Evolutionary conservation across 2,329 filamentous ascomycete genomes (phyloP), one percentile per base, ranked within the genome.

Genomic region (Fusarium sambucinum): DNA sequence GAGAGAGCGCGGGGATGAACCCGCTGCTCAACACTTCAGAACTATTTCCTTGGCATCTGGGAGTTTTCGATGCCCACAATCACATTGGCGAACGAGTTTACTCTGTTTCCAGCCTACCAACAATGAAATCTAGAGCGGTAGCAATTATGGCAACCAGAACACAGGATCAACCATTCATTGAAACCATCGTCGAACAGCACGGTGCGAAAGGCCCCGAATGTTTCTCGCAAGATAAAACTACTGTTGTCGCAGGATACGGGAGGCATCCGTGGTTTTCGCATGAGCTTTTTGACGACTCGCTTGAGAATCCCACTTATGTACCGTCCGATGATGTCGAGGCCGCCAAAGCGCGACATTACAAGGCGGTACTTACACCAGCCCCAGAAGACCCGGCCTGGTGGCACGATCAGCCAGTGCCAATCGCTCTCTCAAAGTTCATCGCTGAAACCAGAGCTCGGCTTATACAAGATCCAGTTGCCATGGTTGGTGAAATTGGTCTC

Each of bases 401-500:
- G 63, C 70, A 74, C 11, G 77, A 70, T 17, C 81, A 92, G 1
- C 88, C 89, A 0, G 80, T 85, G 14, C 90, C 91, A 1, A 79
- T 77, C 3, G 82, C 87, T 0, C 82, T 92, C 8, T 87, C 85
- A 0, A 59, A 75, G 1, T 89, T 89, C 62, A 77, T 92, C 1
- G 65, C 77, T 0, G 82, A 88, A 65, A 90, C 87, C 0, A 83
- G 83, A 13, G 66, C 66, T 2, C 82, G 87, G 16, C 81, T 94
- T 0, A 70, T 83, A 17, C 79, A 80, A 9, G 84, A 89, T 54
- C 89, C 88, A 2, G 74, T 84, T 2, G 89, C 91, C 0, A 82
- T 94, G 2, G 81, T 94, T 1, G 92, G 92, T 6, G 92, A 94
- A 77, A 85, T 94, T 19, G 92, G 92, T 0, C 76, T 94, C 2